Evolutionary conservation across 352 stramenopile species (phyloP).

Genomic region (Phytophthora syringae): DNA sequence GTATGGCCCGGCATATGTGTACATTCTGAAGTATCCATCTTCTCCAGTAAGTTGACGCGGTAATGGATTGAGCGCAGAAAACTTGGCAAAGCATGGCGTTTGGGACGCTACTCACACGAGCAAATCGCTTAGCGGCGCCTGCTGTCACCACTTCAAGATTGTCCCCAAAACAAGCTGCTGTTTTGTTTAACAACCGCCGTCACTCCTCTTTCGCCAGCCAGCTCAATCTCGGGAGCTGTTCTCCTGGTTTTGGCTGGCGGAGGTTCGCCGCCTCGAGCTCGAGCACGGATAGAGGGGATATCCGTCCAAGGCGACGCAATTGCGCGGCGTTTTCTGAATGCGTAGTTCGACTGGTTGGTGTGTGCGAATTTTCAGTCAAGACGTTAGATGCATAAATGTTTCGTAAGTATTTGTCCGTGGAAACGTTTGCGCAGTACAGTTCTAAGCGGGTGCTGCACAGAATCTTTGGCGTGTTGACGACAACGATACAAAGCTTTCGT

Average conservation of each 20-base stretch:
- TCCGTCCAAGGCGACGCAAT: no score
- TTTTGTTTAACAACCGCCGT: constrained; percentile 4
- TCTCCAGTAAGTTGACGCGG: constrained; percentile 1
- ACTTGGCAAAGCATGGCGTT: constrained; percentile 4
- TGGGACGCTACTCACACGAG: constrained; percentile 15
- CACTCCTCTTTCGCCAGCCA: constrained; percentile 10
- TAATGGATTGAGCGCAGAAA: not conserved
- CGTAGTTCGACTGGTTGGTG: no score
- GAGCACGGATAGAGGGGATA: not conserved
- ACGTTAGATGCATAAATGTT: no score
- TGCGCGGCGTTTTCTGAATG: no score
- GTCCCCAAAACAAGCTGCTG: no score
- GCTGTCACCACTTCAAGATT: constrained; percentile 7
- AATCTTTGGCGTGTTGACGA: no score
- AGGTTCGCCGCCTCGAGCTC: not conserved
- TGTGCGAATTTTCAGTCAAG: no score
- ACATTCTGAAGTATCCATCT: constrained; percentile 17
- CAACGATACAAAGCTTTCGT: no score
- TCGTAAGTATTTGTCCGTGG: no score
- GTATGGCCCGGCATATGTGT: no score
- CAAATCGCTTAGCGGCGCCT: constrained; percentile 9
- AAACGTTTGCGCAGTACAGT: no score
- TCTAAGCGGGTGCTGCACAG: no score
- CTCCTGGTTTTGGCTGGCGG: constrained; percentile 1
- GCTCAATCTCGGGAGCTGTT: constrained; percentile 6